Evolutionary conservation across 768 basidiomycete genomes (phyloP), one percentile per base, ranked within the genome.

Genomic region (Lactarius akahatsu): DNA sequence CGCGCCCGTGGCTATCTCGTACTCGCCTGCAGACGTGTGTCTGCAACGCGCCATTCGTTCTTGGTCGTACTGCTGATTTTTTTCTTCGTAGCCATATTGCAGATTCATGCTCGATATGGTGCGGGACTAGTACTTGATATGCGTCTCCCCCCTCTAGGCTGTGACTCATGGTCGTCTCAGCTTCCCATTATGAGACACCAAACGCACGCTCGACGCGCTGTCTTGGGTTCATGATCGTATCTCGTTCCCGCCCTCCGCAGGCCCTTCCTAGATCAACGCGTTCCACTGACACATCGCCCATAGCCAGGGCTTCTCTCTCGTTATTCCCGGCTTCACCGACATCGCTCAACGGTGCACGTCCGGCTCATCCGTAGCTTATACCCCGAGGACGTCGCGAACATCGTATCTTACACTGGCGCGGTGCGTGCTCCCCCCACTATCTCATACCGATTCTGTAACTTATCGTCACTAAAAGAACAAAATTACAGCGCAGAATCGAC

Each of bases 71-170:
- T 54, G 61, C 9, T 4, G 23, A 32, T 57, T 28, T 38, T 2
- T 30, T 52, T 34, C 65, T 38, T 13, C 13, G 5, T 70, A 89
- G 88, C 86, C 87, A 0, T 90, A 87, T 73, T 84, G 92, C 28
- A 91, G 89, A 7, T 81, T 92, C 62, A 85, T 93, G 85, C 81
- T 94, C 16, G 92, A 94, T 73, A 94, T 91, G 0, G 80, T 90
- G 1, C 79, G 92, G 32, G 88, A 92, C 76, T 94, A 38, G 65
- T 66, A 54, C 65, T 86, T 77, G 1, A 50, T 50, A 13, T 5
- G 47, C 47, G 0, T 1, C n/a, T 36, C 8, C 9, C 10, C 45
- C 3, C 3, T 47, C 10, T n/a, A 63, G 32, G 56, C 67, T 3
- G 67, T 9, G 18, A 5, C 38, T 34, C 8, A 16, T 7, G n/a